These are phyloP conservation scores for Hypoxylon lienhwacheense DNA, from an alignment of 495 filamentous ascomycete species.

Conservation along the genomic window DNA sequence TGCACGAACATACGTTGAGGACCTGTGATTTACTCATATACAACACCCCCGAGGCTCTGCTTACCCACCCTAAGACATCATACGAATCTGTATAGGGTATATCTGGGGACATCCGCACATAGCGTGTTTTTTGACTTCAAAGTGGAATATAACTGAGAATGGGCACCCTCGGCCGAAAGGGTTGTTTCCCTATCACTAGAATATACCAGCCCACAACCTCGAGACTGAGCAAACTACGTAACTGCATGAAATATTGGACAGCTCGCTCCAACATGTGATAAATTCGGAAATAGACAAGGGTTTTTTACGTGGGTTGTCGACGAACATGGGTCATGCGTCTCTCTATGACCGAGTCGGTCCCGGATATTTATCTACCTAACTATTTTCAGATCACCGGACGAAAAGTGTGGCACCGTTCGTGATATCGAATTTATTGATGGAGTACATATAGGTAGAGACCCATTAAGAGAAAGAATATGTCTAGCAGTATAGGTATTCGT, in stretches of 20 bases:
- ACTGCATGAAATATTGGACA: no score
- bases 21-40: slow-evolving; percentile 5
- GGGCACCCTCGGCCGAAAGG: no score
- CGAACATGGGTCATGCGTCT: neutral
- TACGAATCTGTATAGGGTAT: slow-evolving; percentile 1
- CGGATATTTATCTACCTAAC: slow-evolving; percentile 1
- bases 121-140: slow-evolving; percentile 3
- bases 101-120: slow-evolving; percentile 30
- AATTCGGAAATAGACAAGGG: neutral
- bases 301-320: neutral
- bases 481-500: no score
- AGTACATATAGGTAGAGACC: no score
- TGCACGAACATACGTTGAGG: neutral
- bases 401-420: neutral
- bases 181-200: no score
- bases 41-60: neutral
- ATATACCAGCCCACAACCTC: no score
- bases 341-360: slow-evolving; percentile 21
- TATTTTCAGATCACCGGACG: slow-evolving; percentile 6
- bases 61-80: neutral
- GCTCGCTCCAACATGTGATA: no score
- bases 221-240: no score
- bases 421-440: no score
- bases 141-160: neutral
- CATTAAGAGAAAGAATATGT: no score